These are phyloP conservation scores for Phytophthora hibernalis DNA, from an alignment of 352 stramenopile genomes.

Conservation along the genomic window DNA sequence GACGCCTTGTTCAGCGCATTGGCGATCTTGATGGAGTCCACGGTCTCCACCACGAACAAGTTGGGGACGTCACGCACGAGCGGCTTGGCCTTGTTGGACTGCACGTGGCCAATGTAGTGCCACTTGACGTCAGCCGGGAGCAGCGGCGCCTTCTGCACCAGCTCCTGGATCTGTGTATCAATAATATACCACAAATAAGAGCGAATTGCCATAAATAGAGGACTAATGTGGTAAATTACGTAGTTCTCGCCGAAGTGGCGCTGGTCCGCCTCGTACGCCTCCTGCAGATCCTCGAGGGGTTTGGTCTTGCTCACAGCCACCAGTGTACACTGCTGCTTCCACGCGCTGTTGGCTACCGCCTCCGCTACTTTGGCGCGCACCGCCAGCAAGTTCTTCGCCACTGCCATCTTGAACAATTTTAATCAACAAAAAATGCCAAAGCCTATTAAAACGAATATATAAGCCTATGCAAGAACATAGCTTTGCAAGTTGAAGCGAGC, in stretches of 20 bases:
- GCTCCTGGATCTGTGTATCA: slow-evolving; percentile 90
- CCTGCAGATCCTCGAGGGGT: slow-evolving; percentile 86
- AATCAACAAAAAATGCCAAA: background rate
- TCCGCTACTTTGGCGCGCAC: slow-evolving; percentile 71
- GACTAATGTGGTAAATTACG: slow-evolving; percentile 47
- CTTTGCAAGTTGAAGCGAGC: background rate
- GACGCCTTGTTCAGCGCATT: slow-evolving; percentile 94
- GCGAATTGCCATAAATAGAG: background rate
- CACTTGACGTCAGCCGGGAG: slow-evolving; percentile 94
- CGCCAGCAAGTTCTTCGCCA: slow-evolving; percentile 65
- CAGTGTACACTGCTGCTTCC: slow-evolving; percentile 79
- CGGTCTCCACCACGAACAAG: slow-evolving; percentile 96
- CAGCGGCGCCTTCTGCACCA: slow-evolving; percentile 93
- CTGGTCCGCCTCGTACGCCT: slow-evolving; percentile 92
- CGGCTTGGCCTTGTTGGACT: slow-evolving; percentile 98
- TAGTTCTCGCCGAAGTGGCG: slow-evolving; percentile 99
- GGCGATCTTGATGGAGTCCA: slow-evolving; percentile 97
- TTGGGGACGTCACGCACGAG: slow-evolving; percentile 93
- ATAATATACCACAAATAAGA: slow-evolving; percentile 22
- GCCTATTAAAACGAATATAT: background rate
- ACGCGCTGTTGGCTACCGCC: slow-evolving; percentile 55
- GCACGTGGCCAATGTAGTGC: slow-evolving; percentile 99
- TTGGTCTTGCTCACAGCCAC: slow-evolving; percentile 97
- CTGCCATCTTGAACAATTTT: slow-evolving; percentile 36
- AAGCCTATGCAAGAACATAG: background rate